A percentile compares a stretch with the other conserved stretches of the same genome.
Conservation (phyloP, 78 protist genomes). For the Dictyostelium firmibasis region DNA sequence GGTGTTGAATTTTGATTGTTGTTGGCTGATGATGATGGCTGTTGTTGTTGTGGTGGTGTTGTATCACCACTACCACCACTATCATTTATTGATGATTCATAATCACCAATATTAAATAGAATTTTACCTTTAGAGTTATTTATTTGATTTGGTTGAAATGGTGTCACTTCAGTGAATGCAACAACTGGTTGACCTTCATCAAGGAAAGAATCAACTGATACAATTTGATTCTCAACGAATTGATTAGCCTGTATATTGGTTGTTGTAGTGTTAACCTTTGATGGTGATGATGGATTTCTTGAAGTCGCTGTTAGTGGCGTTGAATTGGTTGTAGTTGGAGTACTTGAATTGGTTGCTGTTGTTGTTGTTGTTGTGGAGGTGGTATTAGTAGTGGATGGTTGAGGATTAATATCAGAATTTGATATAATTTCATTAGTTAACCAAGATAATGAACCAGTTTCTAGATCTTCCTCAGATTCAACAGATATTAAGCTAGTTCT, state of each 20-base stretch:
- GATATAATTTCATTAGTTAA: slow-evolving; percentile 35
- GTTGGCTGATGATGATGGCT: not conserved
- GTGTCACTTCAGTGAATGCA: not conserved
- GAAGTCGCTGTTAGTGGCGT: not conserved
- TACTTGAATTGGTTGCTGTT: not conserved
- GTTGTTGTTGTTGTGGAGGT: not conserved
- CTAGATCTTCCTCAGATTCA: not conserved
- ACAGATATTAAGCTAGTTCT: slow-evolving; percentile 27
- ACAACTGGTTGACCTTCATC: not conserved
- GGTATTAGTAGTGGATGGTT: not conserved
- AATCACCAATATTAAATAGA: not conserved
- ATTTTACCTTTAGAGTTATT: not conserved
- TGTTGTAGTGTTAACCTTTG: not conserved
- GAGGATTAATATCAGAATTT: not conserved
- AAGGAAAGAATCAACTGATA: not conserved
- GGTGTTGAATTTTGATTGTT: not conserved
- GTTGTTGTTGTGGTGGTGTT: not conserved
- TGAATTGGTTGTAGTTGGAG: not conserved
- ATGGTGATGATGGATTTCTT: slow-evolving; percentile 21
- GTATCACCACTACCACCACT: not conserved
- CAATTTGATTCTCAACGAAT: not conserved
- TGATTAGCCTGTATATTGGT: not conserved
- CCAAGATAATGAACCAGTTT: slow-evolving; percentile 46
- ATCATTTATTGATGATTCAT: not conserved
- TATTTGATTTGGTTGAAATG: not conserved